Evolutionary conservation across 179 eudicot species (phyloP).

Genomic region (Amaranthus tricolor): DNA sequence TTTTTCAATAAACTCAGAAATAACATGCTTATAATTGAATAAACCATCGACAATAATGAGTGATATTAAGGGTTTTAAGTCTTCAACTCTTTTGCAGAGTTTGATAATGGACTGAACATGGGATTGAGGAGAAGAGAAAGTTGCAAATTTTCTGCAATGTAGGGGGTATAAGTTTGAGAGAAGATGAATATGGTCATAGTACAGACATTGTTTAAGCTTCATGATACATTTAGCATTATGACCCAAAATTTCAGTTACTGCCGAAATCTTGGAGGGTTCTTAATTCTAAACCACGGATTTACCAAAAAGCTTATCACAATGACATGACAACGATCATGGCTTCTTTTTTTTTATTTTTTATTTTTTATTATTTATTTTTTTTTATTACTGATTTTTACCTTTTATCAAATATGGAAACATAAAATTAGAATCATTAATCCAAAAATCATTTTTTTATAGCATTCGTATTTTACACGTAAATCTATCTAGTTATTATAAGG

Average conservation of each 20-base stretch:
- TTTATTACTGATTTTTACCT: too few species aligned
- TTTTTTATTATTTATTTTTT: too few species aligned
- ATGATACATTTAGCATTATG: background rate
- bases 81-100: constrained; percentile 25
- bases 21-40: constrained; percentile 23
- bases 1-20: constrained; percentile 33
- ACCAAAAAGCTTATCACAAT: too few species aligned
- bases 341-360: too few species aligned
- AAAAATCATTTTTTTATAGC: too few species aligned
- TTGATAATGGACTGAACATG: constrained; percentile 24
- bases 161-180: background rate
- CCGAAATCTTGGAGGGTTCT: background rate
- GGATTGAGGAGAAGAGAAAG: constrained; percentile 12
- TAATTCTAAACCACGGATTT: too few species aligned
- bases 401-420: too few species aligned
- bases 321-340: too few species aligned
- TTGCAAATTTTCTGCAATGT: constrained; percentile 9
- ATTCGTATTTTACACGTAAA: too few species aligned
- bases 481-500: too few species aligned
- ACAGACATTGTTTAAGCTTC: background rate
- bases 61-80: constrained; percentile 43
- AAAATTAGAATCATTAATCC: too few species aligned
- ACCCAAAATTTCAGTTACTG: background rate
- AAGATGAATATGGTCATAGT: background rate
- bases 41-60: constrained; percentile 40